Evolutionary conservation across 140 eudicot genomes (phyloP).

Genomic region (Senecio squalidus): DNA sequence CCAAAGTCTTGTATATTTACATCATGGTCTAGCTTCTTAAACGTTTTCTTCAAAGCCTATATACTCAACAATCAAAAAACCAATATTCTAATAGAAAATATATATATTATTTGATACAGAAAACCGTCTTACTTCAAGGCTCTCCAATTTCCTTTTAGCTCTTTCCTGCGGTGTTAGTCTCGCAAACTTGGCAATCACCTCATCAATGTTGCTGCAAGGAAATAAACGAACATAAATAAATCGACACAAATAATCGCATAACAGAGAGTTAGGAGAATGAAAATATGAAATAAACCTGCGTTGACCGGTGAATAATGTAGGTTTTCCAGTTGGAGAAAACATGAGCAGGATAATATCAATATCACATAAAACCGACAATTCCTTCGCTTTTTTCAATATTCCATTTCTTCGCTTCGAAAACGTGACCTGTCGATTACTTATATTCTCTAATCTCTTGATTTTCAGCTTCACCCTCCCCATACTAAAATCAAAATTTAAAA

Average conservation of each 20-base stretch:
- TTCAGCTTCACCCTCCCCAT: constrained; percentile 99
- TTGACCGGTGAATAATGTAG: constrained; percentile 66
- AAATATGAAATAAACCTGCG: constrained; percentile 75
- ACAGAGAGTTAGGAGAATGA: no score
- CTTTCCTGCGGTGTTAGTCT: constrained; percentile 85
- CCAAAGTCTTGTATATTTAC: constrained; percentile 74
- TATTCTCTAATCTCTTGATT: constrained; percentile 81
- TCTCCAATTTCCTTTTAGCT: constrained; percentile 92
- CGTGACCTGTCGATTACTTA: constrained; percentile 78
- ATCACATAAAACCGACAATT: constrained; percentile 81
- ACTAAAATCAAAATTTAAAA: constrained; percentile 12
- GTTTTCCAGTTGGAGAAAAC: constrained; percentile 92
- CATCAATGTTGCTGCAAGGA: constrained; percentile 65
- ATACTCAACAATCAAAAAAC: constrained; percentile 5
- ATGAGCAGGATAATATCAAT: constrained; percentile 79
- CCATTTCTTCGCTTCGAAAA: constrained; percentile 80
- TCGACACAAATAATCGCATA: not conserved
- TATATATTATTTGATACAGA: not conserved
- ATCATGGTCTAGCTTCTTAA: constrained; percentile 92
- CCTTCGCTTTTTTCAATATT: constrained; percentile 80
- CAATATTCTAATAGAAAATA: not conserved
- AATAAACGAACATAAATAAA: not conserved
- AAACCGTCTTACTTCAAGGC: constrained; percentile 79
- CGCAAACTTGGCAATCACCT: constrained; percentile 79
- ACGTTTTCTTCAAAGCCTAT: constrained; percentile 84